Conservation (phyloP, 495 filamentous ascomycete species). For the Aspergillus leporis region DNA sequence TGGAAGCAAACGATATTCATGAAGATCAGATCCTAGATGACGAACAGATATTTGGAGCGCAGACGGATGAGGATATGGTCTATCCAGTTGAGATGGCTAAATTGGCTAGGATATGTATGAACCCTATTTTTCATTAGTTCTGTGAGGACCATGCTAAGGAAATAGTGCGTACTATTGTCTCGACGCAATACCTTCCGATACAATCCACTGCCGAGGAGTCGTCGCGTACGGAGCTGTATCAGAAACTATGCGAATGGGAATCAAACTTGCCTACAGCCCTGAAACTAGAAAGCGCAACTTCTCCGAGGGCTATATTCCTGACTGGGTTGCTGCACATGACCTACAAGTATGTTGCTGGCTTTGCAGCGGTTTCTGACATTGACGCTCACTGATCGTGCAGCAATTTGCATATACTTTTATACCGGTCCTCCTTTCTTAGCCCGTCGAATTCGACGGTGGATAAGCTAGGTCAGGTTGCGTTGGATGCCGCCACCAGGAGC, state of each 20-base stretch:
- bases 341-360: conserved; percentile 34
- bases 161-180: conserved; percentile 44
- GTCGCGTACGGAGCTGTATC: conserved; percentile 30
- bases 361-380: neutral
- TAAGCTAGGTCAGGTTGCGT: conserved; percentile 32
- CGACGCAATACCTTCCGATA: conserved; percentile 41
- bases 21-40: conserved; percentile 29
- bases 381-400: conserved; percentile 16
- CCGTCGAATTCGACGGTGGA: conserved; percentile 17
- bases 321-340: conserved; percentile 47
- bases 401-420: conserved; percentile 43
- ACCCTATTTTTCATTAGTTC: neutral
- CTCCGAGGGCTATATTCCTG: conserved; percentile 34
- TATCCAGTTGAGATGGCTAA: conserved; percentile 48
- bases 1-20: conserved; percentile 37
- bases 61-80: conserved; percentile 29
- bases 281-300: conserved; percentile 26
- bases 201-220: conserved; percentile 28
- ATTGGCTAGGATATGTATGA: conserved; percentile 40
- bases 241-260: conserved; percentile 38
- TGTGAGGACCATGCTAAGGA: neutral
- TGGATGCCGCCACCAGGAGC: conserved; percentile 45
- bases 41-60: conserved; percentile 30
- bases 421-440: conserved; percentile 38
- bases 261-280: conserved; percentile 35